These are phyloP conservation scores for Hylodesmum podocarpum DNA, from an alignment of 306 rosid species.

Conservation along the genomic window DNA sequence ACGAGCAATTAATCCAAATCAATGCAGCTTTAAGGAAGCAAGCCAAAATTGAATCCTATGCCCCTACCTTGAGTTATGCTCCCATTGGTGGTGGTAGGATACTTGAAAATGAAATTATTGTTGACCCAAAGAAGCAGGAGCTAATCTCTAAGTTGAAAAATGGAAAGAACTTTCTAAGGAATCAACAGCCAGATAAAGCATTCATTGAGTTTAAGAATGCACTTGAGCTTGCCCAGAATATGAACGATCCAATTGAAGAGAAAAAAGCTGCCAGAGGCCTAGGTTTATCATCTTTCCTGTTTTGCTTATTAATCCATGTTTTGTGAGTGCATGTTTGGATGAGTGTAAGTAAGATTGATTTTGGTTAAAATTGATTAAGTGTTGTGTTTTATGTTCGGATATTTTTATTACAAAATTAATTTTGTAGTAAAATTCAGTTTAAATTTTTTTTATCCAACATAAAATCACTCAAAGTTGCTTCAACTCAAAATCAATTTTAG, in stretches of 20 bases:
- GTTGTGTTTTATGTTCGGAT: too few relatives aligned
- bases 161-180: constrained; percentile 88
- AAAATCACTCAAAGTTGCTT: too few relatives aligned
- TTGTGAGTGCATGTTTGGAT: too few relatives aligned
- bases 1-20: constrained; percentile 92
- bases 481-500: too few relatives aligned
- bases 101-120: constrained; percentile 66
- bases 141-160: constrained; percentile 75
- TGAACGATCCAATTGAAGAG: constrained; percentile 82
- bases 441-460: too few relatives aligned
- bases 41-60: constrained; percentile 96
- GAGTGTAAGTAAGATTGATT: too few relatives aligned
- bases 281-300: constrained; percentile 55
- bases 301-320: not conserved
- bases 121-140: constrained; percentile 82
- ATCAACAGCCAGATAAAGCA: constrained; percentile 80
- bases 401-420: too few relatives aligned
- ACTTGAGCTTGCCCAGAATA: constrained; percentile 69
- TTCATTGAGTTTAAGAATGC: constrained; percentile 69
- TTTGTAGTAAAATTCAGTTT: too few relatives aligned
- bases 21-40: constrained; percentile 86
- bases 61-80: constrained; percentile 91
- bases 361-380: too few relatives aligned
- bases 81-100: constrained; percentile 74
- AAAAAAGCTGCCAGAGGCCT: constrained; percentile 97